These are phyloP conservation scores for Linnemannia schmuckeri DNA, from an alignment of 192 early-diverging fungal genomes.

Conservation along the genomic window DNA sequence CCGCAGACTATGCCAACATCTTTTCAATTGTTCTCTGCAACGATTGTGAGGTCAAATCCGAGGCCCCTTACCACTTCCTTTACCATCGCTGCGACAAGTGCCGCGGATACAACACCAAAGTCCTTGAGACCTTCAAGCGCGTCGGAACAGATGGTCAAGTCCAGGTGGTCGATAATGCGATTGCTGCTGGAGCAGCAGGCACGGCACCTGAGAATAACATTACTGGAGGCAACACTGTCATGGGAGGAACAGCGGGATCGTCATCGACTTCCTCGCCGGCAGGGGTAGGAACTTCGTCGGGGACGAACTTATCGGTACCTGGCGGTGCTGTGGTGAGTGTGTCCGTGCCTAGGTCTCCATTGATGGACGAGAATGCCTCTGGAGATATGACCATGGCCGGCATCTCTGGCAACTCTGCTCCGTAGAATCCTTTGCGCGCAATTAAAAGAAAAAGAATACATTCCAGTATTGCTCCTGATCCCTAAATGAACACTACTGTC, in stretches of 20 bases:
- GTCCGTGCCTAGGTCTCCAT: slow-evolving; percentile 17
- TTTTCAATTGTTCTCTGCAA: slow-evolving; percentile 89
- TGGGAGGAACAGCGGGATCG: neutral
- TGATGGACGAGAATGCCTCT: slow-evolving; percentile 53
- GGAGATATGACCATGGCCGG: slow-evolving; percentile 52
- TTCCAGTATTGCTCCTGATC: too few species aligned
- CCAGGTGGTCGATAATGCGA: slow-evolving; percentile 37
- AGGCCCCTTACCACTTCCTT: slow-evolving; percentile 92
- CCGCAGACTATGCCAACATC: slow-evolving; percentile 84
- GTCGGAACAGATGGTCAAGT: slow-evolving; percentile 31
- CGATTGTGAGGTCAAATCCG: slow-evolving; percentile 91
- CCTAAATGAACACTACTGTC: too few species aligned
- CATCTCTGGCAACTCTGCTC: slow-evolving; percentile 50
- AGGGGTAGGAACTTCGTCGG: slow-evolving; percentile 1
- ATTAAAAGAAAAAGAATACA: too few species aligned
- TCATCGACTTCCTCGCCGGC: neutral
- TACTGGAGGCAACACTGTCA: slow-evolving; percentile 29
- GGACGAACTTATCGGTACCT: neutral
- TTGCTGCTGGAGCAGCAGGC: slow-evolving; percentile 22
- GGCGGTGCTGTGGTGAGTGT: neutral
- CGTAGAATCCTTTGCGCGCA: slow-evolving; percentile 1
- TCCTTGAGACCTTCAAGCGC: slow-evolving; percentile 70
- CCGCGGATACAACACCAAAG: slow-evolving; percentile 91
- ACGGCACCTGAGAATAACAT: slow-evolving; percentile 31
- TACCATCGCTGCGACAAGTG: slow-evolving; percentile 95